Base-by-base conservation (phyloP, 768 basidiomycete species). In the Galerina sulciceps region DNA sequence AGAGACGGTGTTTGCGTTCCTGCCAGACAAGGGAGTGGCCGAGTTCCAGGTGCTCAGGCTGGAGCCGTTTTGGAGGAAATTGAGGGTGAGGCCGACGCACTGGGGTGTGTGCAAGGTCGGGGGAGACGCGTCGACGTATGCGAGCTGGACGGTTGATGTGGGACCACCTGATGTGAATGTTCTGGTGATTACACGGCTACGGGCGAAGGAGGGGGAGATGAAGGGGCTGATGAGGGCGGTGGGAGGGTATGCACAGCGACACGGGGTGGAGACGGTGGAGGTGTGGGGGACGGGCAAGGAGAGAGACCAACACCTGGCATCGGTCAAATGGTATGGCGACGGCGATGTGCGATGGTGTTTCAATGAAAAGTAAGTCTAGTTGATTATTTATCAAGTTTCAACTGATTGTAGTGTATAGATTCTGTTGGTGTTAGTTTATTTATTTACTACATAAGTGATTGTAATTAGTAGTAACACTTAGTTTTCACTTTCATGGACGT, bases 241-340 rank as follows among this genome's bases (percentile, higher is more conserved):
- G 8, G 65, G 71, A 46, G 67, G 65, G 31, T 69, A 63, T 41
- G 68, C 68, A 15, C 57, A 50, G 54, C 17, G 53, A 46, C 51
- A 64, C 51, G 71, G 72, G 2, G 58, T 79, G 22, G 63, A 65
- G n/a, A 71, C 61, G 37, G 69, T 84, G 43, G 83, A 83, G 55
- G 67, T 76, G 1, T 84, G 83, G 81, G 78, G 78, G 51, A 52
- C 82, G 14, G 67, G 72, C 3, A 51, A 61, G 74, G 76, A 31
- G 76, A 75, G 80, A 47, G 65, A 70, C 13, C 76, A 79, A 22
- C 75, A 80, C 61, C 54, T 82, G 22, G 66, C 79, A 5, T 63
- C 75, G 0, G 63, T 81, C 31, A 79, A 77, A 51, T 81, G 80
- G 78, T 84, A 84, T 67, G 76, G 77, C 5, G 26, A 22, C 10